Evolutionary conservation across 768 basidiomycete genomes (phyloP), one percentile per base, ranked within the genome.

Genomic region (Termitomyces sp.): DNA sequence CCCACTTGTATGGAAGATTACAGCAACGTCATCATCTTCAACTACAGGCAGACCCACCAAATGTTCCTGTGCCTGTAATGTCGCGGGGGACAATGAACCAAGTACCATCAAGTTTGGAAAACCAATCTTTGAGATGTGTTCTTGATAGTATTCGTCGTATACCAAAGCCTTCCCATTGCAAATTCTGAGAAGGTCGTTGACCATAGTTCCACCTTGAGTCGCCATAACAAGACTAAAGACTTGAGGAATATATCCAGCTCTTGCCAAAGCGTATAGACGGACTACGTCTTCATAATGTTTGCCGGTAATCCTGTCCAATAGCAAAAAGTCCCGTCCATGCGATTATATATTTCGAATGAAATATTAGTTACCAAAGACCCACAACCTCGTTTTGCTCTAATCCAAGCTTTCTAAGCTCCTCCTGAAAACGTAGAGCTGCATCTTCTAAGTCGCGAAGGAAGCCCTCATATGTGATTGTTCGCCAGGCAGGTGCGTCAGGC

Each of bases 1-100:
- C 37, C 59, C 57, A 30, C 54, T 60, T 16, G 59, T 60, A 53
- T 60, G 59, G 37, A 60, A 60, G 24, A 60, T 60, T 22, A 57
- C 41, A n/a, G 59, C 59, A 18, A 57, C 37, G 12, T 60, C 55
- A 18, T 57, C 45, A 2, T 57, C 59, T 13, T 60, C 39, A 5
- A 44, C 55, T 9, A 24, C 22, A 13, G 55, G 59, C n/a, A 60
- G 44, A 33, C 53, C 45, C 22, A 33, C 49, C 39, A 57, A 24
- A 24, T 22, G 39, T 34, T 39, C 50, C 13, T 18, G 50, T 33
- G 27, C 24, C 22, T 46, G 41, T 4, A 41, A 50, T 22, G 20
- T 20, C 12, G 34, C 42, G 16, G 42, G 42, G 20, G 51, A 16
- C 4, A 16, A 8, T 6, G 57, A 27, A 15, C 53, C 55, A 6